Evolutionary conservation across 176 grass and related monocot genomes (phyloP).

Genomic region (Aegilops tauschii): DNA sequence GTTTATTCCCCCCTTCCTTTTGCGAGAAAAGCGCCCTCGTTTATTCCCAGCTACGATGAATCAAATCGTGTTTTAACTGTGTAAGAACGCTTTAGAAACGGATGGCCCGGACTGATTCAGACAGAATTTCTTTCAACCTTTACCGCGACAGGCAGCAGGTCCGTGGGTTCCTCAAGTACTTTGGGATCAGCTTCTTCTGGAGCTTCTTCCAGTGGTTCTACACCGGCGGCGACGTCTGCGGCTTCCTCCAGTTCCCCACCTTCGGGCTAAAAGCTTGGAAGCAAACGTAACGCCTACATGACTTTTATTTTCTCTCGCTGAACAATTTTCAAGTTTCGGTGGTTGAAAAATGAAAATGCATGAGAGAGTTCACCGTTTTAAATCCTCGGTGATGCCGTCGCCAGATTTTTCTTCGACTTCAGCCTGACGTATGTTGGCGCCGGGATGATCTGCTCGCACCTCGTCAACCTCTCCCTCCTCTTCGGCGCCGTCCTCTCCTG

Average conservation of each 20-base stretch:
- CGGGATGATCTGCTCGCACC: slow-evolving; percentile 95
- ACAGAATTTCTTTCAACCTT: slow-evolving; percentile 5
- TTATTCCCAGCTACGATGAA: not conserved
- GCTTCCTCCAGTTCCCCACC: slow-evolving; percentile 91
- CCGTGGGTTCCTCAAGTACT: slow-evolving; percentile 75
- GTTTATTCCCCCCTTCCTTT: not conserved
- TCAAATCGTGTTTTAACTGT: not conserved
- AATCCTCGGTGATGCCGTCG: not conserved
- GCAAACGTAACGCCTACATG: slow-evolving; percentile 58
- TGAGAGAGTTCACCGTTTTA: not conserved
- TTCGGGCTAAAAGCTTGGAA: slow-evolving; percentile 91
- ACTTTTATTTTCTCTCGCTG: not conserved
- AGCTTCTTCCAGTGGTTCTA: slow-evolving; percentile 99
- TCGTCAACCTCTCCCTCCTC: slow-evolving; percentile 87
- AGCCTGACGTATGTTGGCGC: slow-evolving; percentile 93
- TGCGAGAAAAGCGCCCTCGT: not conserved
- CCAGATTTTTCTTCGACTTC: slow-evolving; percentile 98
- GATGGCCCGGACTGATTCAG: not conserved
- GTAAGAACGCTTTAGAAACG: not conserved
- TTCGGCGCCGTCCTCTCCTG: slow-evolving; percentile 87
- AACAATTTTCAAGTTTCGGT: not conserved
- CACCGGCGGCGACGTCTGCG: slow-evolving; percentile 70
- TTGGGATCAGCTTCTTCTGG: slow-evolving; percentile 80
- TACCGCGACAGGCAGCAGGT: slow-evolving; percentile 58
- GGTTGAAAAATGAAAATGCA: not conserved